Evolutionary conservation across 1,284 basidiomycete species (phyloP).

Genomic region (Ceratobasidium papillatum): DNA sequence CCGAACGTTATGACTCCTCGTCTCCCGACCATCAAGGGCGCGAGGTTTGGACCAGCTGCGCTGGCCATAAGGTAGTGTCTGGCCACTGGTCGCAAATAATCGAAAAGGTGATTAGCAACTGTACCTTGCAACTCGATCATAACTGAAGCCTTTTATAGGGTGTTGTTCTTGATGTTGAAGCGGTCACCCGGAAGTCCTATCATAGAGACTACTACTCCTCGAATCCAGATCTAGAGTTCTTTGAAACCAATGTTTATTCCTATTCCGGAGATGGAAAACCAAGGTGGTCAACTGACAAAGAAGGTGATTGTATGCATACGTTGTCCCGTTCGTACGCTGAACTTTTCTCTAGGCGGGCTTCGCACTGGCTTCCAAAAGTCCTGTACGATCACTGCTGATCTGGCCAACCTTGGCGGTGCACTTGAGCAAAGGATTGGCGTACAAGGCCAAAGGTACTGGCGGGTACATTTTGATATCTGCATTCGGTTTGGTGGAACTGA

Average conservation of each 20-base stretch:
- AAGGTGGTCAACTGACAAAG: conserved; percentile 2
- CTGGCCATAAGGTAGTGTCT: background rate
- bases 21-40: background rate
- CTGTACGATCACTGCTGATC: conserved; percentile 31
- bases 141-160: background rate
- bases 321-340: background rate
- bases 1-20: background rate
- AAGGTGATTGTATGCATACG: background rate
- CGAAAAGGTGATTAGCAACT: background rate
- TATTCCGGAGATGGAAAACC: conserved; percentile 19
- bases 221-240: background rate
- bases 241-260: background rate
- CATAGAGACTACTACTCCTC: background rate
- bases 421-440: conserved; percentile 15
- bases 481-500: conserved; percentile 42
- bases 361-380: conserved; percentile 14
- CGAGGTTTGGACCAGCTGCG: background rate
- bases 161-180: conserved; percentile 23
- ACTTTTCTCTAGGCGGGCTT: background rate
- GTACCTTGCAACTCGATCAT: background rate
- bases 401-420: conserved; percentile 25
- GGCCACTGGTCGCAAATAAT: conserved; percentile 14
- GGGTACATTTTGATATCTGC: conserved; percentile 24
- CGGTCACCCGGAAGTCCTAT: background rate
- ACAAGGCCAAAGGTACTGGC: conserved; percentile 24